Evolutionary conservation across 1,284 basidiomycete genomes (phyloP), one percentile per base, ranked within the genome.

Genomic region (Leccinum griseonigrum): DNA sequence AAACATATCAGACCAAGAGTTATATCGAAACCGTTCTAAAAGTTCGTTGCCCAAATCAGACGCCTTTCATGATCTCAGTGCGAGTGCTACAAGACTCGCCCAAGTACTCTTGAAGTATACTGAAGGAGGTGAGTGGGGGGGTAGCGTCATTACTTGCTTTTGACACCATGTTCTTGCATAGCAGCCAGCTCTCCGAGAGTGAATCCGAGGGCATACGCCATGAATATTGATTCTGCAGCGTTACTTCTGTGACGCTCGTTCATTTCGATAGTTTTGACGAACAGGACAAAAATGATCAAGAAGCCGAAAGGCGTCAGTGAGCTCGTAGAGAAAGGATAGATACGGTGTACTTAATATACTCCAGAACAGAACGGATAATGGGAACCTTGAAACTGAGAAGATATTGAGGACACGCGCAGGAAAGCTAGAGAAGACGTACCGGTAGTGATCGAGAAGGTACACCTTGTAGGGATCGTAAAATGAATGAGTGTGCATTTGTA

Each of bases 401-500:
- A 58, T 32, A 3, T 36, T 57, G 55, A 56, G 55, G 57, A 9
- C n/a, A 22, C 16, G 32, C 4, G 3, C 0, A 6, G 16, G 14
- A n/a, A 22, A 46, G 36, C 9, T 9, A 48, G 18, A 16, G 14
- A 34, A 13, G 26, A 64, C 81, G 54, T 62, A 91, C 90, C 93
- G 86, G 69, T 97, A 95, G 75, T 98, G 95, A 72, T 98, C 95
- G 4, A 98, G 83, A 31, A 97, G 75, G 11, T 95, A 94, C 0
- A 95, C 95, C 71, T 88, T 94, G 71, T 94, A 88, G 1, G 95
- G 95, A 71, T 98, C 94, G 75, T 97, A 97, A 69, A 97, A 92
- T 95, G 92, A 40, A 97, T 86, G 1, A 95, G 94, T 36, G 86
- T 92, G 57, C 90, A 85, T 79, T 97, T 97, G 77, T 97, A 98